These are phyloP conservation scores for Amanita exitialis DNA, from an alignment of 768 basidiomycete species.

Conservation along the genomic window DNA sequence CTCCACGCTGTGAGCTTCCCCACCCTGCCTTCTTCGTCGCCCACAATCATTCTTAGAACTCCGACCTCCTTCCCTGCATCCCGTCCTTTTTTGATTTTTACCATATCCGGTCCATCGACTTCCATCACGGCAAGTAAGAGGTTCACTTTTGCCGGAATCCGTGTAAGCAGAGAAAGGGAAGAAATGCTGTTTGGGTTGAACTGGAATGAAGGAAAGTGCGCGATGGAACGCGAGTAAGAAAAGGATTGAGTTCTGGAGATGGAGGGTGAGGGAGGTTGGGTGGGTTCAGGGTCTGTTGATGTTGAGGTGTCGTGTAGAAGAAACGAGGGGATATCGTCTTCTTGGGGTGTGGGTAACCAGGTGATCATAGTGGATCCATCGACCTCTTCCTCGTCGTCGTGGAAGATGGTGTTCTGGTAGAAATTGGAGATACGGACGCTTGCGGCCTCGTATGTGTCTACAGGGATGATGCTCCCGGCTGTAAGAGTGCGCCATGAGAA, in stretches of 20 bases:
- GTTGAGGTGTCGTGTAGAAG: conserved; percentile 9
- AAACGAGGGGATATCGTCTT: conserved; percentile 16
- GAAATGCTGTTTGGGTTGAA: conserved; percentile 57
- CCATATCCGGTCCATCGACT: conserved; percentile 64
- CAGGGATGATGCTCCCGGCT: too few species aligned
- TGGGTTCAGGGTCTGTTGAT: not conserved
- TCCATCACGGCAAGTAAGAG: conserved; percentile 62
- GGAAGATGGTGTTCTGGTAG: conserved; percentile 67
- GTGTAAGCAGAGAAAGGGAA: conserved; percentile 30
- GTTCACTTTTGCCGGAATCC: conserved; percentile 33
- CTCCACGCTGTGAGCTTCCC: conserved; percentile 75
- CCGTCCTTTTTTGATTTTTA: conserved; percentile 55
- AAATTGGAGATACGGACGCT: conserved; percentile 59
- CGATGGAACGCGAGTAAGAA: conserved; percentile 39
- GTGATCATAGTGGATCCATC: conserved; percentile 43
- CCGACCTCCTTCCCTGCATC: conserved; percentile 65
- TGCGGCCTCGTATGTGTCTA: conserved; percentile 51
- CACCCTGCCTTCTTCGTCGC: conserved; percentile 60
- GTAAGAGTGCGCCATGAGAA: conserved; percentile 19
- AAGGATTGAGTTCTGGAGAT: conserved; percentile 7
- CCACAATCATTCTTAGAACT: conserved; percentile 60
- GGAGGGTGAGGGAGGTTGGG: conserved; percentile 14
- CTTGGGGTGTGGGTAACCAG: conserved; percentile 42
- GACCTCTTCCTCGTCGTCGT: conserved; percentile 23
- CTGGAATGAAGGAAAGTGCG: conserved; percentile 63